Evolutionary conservation across 129 eudicot genomes (phyloP).

Genomic region (Rutidosis leptorrhynchoides): DNA sequence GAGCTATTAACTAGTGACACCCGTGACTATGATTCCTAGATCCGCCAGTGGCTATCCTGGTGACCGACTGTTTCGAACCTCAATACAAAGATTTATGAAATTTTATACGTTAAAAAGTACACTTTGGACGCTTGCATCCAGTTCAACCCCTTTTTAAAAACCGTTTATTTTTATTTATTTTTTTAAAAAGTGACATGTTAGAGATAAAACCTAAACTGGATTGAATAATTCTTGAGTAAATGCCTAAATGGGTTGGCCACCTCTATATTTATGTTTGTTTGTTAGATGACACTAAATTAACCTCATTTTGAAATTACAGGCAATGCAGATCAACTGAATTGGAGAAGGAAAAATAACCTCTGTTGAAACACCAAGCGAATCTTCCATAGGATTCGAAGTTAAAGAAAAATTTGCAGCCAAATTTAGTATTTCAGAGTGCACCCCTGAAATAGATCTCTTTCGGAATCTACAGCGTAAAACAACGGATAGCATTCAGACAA

Average conservation of each 20-base stretch:
- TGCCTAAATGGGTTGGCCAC: not conserved
- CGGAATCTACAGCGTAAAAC: too few species aligned
- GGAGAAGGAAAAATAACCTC: slow-evolving; percentile 52
- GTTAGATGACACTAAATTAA: not conserved
- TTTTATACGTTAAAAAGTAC: not conserved
- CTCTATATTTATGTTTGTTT: not conserved
- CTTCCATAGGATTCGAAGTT: slow-evolving; percentile 47
- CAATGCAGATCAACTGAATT: not conserved
- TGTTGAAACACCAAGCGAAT: slow-evolving; percentile 69
- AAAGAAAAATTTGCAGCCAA: slow-evolving; percentile 40
- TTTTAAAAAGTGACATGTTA: too few species aligned
- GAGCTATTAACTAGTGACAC: too few species aligned
- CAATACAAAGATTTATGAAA: not conserved
- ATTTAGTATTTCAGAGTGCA: slow-evolving; percentile 39
- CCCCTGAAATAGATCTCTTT: slow-evolving; percentile 24
- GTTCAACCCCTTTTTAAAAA: not conserved
- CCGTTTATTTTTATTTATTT: not conserved
- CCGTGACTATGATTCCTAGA: too few species aligned
- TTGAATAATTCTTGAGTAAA: not conserved
- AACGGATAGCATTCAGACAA: too few species aligned
- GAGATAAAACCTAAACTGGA: not conserved
- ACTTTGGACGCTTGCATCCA: not conserved
- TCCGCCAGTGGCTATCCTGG: too few species aligned
- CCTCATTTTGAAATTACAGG: not conserved
- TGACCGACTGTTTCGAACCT: too few species aligned